A percentile compares a stretch with the other conserved stretches of the same genome.
Conservation (phyloP, 139 green algal genomes). For the Chlamydomonas incerta region DNA sequence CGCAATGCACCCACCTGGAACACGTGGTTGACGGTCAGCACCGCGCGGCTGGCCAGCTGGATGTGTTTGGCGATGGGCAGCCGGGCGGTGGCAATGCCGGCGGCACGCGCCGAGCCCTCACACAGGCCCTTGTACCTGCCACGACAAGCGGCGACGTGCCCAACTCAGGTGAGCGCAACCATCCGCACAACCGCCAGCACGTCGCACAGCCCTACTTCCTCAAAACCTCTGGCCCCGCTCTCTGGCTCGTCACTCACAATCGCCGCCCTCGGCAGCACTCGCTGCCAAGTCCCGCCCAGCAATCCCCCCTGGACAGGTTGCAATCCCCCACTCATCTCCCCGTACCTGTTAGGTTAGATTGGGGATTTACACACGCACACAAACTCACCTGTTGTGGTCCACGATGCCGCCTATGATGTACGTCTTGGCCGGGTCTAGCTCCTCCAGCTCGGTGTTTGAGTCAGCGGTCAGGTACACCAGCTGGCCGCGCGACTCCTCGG, state of each 20-base stretch:
- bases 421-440: slow-evolving; percentile 71
- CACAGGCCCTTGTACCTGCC: slow-evolving; percentile 66
- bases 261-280: too few relatives aligned
- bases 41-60: slow-evolving; percentile 64
- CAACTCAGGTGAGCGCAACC: too few relatives aligned
- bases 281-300: too few relatives aligned
- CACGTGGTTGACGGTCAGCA: slow-evolving; percentile 90
- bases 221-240: too few relatives aligned
- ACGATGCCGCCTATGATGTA: slow-evolving; percentile 93
- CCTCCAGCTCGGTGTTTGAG: slow-evolving; percentile 70
- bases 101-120: slow-evolving; percentile 56
- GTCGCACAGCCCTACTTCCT: too few relatives aligned
- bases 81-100: slow-evolving; percentile 80
- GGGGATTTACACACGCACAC: too few relatives aligned
- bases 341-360: too few relatives aligned
- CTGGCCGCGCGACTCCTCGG: slow-evolving; percentile 31
- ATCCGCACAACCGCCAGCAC: too few relatives aligned
- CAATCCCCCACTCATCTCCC: too few relatives aligned
- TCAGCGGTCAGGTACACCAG: slow-evolving; percentile 92
- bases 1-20: slow-evolving; percentile 71
- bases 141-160: too few relatives aligned
- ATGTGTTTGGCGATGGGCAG: slow-evolving; percentile 83
- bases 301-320: too few relatives aligned
- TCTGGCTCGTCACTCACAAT: too few relatives aligned
- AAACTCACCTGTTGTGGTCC: slow-evolving; percentile 88